These are phyloP conservation scores for Rhazya stricta DNA, from an alignment of 257 asterid species.

Conservation along the genomic window DNA sequence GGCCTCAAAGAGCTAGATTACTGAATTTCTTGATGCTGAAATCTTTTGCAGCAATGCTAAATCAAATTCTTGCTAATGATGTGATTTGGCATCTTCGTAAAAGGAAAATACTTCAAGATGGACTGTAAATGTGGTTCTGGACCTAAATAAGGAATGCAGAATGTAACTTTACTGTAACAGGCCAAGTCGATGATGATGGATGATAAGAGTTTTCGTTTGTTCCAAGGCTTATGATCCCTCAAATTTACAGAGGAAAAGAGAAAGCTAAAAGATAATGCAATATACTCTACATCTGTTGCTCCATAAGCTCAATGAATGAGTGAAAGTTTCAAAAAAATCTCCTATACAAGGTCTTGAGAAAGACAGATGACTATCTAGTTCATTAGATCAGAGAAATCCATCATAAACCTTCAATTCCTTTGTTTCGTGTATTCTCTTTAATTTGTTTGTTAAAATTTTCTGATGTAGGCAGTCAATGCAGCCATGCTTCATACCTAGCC, in stretches of 20 bases:
- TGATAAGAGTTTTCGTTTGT: background rate
- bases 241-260: background rate
- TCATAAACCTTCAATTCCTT: background rate
- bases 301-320: background rate
- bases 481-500: background rate
- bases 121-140: background rate
- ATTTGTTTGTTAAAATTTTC: no score
- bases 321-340: background rate
- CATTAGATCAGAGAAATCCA: background rate
- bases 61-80: background rate
- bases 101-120: no score
- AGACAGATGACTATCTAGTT: background rate
- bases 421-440: background rate
- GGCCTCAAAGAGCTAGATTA: background rate
- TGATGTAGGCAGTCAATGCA: background rate
- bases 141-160: background rate
- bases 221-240: background rate
- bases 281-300: background rate
- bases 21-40: background rate
- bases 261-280: background rate
- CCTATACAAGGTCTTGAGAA: background rate
- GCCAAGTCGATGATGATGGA: no score
- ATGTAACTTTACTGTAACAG: no score
- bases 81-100: no score
- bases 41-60: background rate